A percentile compares a stretch with the other conserved stretches of the same genome.
Evolutionary conservation across 2,329 filamentous ascomycete genomes (phyloP).

Genomic region (Ceratocystis harringtonii): DNA sequence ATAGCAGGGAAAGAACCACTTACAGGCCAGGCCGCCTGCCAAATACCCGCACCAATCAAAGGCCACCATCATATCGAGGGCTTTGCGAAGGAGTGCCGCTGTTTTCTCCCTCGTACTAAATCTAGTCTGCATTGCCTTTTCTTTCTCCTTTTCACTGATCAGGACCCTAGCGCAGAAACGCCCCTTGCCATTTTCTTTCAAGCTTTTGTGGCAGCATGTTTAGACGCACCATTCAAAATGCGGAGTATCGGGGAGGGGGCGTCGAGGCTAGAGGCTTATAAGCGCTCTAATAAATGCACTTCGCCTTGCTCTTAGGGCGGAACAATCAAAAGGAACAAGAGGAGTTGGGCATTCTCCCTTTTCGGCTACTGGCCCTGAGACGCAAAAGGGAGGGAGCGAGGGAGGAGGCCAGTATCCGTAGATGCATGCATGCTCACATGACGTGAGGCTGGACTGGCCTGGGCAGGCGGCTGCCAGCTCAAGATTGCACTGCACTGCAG

Average conservation of each 20-base stretch:
- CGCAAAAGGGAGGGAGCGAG: neutral
- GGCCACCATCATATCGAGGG: neutral
- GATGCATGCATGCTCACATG: slow-evolving; percentile 2
- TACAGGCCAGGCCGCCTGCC: neutral
- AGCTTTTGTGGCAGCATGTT: neutral
- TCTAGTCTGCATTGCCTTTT: neutral
- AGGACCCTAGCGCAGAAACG: neutral
- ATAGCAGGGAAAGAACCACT: neutral
- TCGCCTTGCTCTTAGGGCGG: neutral
- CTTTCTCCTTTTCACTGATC: neutral
- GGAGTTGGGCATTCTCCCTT: neutral
- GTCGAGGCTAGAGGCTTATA: neutral
- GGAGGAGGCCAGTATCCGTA: neutral
- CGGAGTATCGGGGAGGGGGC: neutral
- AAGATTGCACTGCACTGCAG: neutral
- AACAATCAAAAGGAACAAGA: neutral
- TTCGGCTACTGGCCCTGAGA: neutral
- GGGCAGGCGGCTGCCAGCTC: neutral
- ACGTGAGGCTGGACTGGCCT: neutral
- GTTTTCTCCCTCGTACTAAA: neutral
- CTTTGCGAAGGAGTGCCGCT: neutral
- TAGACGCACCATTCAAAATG: slow-evolving; percentile 5
- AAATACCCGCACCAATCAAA: slow-evolving; percentile 3
- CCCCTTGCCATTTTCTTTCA: neutral
- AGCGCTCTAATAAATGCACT: slow-evolving; percentile 16